Evolutionary conservation across 495 filamentous ascomycete species (phyloP).

Genomic region (Emericellopsis terricola): DNA sequence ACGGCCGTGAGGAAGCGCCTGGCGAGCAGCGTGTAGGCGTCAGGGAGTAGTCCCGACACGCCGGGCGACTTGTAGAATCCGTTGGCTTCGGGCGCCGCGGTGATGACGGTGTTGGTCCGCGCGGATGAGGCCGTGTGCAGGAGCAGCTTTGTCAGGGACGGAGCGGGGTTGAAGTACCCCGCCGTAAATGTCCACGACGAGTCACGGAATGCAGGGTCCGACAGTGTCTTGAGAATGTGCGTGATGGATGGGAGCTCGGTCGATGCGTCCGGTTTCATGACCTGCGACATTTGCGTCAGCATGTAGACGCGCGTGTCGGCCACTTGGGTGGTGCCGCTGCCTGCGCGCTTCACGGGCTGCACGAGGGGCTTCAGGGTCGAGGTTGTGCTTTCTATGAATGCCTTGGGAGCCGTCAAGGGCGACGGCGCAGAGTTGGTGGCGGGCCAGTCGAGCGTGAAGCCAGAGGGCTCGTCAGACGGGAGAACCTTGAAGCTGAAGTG

Average conservation of each 20-base stretch:
- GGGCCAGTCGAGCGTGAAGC: conserved; percentile 69
- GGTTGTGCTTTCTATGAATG: conserved; percentile 51
- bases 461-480: conserved; percentile 36
- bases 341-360: conserved; percentile 9
- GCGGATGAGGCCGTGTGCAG: conserved; percentile 43
- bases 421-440: conserved; percentile 48
- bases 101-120: conserved; percentile 59
- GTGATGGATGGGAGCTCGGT: conserved; percentile 76
- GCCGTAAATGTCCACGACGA: conserved; percentile 90
- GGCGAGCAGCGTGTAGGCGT: conserved; percentile 78
- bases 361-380: conserved; percentile 47
- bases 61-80: conserved; percentile 87
- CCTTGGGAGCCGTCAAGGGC: conserved; percentile 48
- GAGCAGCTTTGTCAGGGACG: conserved; percentile 58
- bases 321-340: conserved; percentile 2
- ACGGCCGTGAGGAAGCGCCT: conserved; percentile 63
- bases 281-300: conserved; percentile 65
- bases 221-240: conserved; percentile 49
- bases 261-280: conserved; percentile 60
- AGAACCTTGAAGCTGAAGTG: conserved; percentile 66
- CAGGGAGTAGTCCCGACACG: conserved; percentile 74
- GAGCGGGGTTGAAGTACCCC: conserved; percentile 93
- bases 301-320: conserved; percentile 68
- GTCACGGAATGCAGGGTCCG: conserved; percentile 35
- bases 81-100: conserved; percentile 87